Percentiles rank a stretch among this genome's conserved stretches.
Conservation (phyloP, 2,329 filamentous ascomycete species). For the Neopestalotiopsis sp. region DNA sequence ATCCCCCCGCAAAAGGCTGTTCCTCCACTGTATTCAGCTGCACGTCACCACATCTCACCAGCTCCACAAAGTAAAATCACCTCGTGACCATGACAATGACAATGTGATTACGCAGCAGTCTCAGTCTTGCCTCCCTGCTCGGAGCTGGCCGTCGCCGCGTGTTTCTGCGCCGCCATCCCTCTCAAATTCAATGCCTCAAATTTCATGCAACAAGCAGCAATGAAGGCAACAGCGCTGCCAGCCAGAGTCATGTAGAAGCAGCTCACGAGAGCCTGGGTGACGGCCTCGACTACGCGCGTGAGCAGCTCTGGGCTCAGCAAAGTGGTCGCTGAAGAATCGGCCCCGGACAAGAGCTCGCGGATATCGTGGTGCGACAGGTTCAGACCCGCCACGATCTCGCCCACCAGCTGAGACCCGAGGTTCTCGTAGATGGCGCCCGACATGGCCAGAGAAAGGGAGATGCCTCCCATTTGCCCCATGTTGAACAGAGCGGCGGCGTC, state of each 20-base stretch:
- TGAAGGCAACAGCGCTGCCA: conserved; percentile 30
- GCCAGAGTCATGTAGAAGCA: conserved; percentile 34
- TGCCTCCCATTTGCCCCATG: conserved; percentile 38
- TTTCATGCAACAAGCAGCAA: conserved; percentile 33
- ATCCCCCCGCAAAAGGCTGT: not conserved
- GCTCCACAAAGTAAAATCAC: not conserved
- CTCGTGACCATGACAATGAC: not conserved
- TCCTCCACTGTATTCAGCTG: not conserved
- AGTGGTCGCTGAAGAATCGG: conserved; percentile 29
- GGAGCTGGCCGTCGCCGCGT: not conserved
- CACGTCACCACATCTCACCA: not conserved
- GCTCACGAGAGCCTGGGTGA: conserved; percentile 31
- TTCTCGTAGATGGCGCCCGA: conserved; percentile 39
- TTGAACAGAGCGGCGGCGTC: conserved; percentile 39
- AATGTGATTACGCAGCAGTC: not conserved
- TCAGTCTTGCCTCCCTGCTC: not conserved
- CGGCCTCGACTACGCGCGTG: conserved; percentile 25
- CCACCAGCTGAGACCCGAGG: conserved; percentile 31
- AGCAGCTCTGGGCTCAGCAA: conserved; percentile 24
- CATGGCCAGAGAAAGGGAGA: conserved; percentile 32
- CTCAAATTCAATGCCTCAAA: conserved; percentile 33
- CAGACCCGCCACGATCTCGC: conserved; percentile 22
- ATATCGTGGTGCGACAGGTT: conserved; percentile 30
- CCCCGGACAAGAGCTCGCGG: conserved; percentile 33
- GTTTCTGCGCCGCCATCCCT: not conserved